Percentiles rank a stretch among this genome's conserved stretches.
Conservation (phyloP, 176 grass and related monocot genomes). For the Guadua angustifolia region DNA sequence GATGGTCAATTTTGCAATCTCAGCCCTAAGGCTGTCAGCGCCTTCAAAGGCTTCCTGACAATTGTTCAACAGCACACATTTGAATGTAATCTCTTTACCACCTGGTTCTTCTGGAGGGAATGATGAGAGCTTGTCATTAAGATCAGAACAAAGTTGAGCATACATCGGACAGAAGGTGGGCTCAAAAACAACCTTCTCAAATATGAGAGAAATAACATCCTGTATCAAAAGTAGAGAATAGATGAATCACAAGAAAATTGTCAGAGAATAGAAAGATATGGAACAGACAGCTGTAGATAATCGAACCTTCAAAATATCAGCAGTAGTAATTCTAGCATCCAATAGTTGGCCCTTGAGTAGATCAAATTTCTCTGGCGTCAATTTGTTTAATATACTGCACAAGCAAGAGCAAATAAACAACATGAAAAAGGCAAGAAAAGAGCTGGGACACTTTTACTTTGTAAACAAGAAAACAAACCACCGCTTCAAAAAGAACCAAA, state of each 20-base stretch:
- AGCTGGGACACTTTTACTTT: background rate
- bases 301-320: conserved; percentile 85
- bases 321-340: conserved; percentile 78
- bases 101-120: conserved; percentile 71
- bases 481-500: no score
- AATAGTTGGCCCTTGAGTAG: conserved; percentile 86
- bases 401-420: conserved; percentile 31
- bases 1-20: conserved; percentile 75
- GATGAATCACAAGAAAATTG: conserved; percentile 23
- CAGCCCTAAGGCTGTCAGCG: conserved; percentile 60
- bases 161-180: conserved; percentile 94
- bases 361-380: conserved; percentile 98
- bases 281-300: conserved; percentile 30
- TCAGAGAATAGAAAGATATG: conserved; percentile 22
- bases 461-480: background rate
- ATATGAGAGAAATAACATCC: conserved; percentile 84
- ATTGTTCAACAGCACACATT: conserved; percentile 77
- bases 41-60: conserved; percentile 94
- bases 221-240: conserved; percentile 46
- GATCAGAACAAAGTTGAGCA: conserved; percentile 82
- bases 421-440: background rate
- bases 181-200: conserved; percentile 89
- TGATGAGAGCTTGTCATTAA: conserved; percentile 65
- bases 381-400: conserved; percentile 86
- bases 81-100: conserved; percentile 82